Evolutionary conservation across 768 basidiomycete species (phyloP).

Genomic region (Auricularia cornea): DNA sequence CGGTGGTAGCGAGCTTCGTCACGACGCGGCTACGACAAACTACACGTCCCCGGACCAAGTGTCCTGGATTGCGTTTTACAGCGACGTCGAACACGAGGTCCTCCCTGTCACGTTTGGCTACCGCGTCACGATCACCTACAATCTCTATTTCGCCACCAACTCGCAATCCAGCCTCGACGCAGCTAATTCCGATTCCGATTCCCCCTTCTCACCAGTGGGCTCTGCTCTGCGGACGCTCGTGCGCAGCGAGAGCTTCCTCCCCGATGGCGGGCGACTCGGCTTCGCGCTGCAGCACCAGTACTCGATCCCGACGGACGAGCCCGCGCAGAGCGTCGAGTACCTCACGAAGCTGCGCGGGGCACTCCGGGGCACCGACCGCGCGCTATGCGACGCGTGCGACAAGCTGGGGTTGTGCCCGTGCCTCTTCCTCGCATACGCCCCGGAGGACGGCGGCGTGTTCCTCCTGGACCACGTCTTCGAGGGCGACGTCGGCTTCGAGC

Average conservation of each 20-base stretch:
- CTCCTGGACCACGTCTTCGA: neutral
- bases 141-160: slow-evolving; percentile 9
- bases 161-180: neutral
- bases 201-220: neutral
- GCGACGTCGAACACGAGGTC: slow-evolving; percentile 40
- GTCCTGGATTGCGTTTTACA: slow-evolving; percentile 35
- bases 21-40: neutral
- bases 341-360: neutral
- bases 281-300: slow-evolving; percentile 8
- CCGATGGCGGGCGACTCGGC: slow-evolving; percentile 6
- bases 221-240: neutral
- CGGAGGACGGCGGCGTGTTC: neutral
- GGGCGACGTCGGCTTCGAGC: neutral
- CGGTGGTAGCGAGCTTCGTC: neutral
- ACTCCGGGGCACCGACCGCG: neutral
- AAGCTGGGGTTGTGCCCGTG: neutral
- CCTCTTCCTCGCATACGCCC: neutral
- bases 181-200: too few relatives aligned
- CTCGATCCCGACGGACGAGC: neutral
- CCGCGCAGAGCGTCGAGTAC: neutral
- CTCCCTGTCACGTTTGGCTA: slow-evolving; percentile 31
- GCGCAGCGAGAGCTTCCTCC: neutral
- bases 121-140: slow-evolving; percentile 35
- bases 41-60: slow-evolving; percentile 8
- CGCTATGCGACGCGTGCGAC: neutral